These are phyloP conservation scores for Nemania serpens DNA, from an alignment of 2,329 filamentous ascomycete genomes.

Conservation along the genomic window DNA sequence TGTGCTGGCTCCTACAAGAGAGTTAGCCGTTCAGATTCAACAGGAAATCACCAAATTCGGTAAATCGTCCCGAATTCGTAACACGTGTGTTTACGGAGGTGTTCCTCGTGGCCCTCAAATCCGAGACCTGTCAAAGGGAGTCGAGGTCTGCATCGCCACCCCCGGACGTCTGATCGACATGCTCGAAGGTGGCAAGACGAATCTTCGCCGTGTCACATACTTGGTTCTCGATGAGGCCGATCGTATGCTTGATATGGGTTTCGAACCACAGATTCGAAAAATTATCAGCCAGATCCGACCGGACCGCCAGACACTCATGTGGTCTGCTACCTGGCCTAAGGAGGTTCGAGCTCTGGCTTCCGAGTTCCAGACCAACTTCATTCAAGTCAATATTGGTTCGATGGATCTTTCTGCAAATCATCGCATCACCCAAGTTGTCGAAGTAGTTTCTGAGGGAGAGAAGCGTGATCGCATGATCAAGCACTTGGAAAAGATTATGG, in stretches of 20 bases:
- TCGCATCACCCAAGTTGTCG: slow-evolving; percentile 96
- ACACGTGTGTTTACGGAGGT: slow-evolving; percentile 98
- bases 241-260: slow-evolving; percentile 99
- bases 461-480: slow-evolving; percentile 98
- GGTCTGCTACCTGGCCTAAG: slow-evolving; percentile 99
- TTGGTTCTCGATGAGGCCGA: slow-evolving; percentile 98
- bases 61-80: slow-evolving; percentile 95
- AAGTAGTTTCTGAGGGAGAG: slow-evolving; percentile 94
- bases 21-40: slow-evolving; percentile 98
- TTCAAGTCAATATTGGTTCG: slow-evolving; percentile 98
- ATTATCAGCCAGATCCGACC: slow-evolving; percentile 97
- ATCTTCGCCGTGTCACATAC: slow-evolving; percentile 96
- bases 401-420: slow-evolving; percentile 96
- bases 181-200: slow-evolving; percentile 97
- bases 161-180: slow-evolving; percentile 98
- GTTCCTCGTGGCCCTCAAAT: slow-evolving; percentile 98
- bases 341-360: slow-evolving; percentile 90
- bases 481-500: slow-evolving; percentile 97
- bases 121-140: slow-evolving; percentile 89
- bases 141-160: slow-evolving; percentile 98
- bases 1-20: slow-evolving; percentile 93
- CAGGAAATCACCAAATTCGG: slow-evolving; percentile 98
- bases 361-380: slow-evolving; percentile 93
- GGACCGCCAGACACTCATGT: slow-evolving; percentile 99
- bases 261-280: slow-evolving; percentile 99